phyloP scores from a whole-genome alignment of 2,329 filamentous ascomycete species.

The Coniochaeta sp. region DNA sequence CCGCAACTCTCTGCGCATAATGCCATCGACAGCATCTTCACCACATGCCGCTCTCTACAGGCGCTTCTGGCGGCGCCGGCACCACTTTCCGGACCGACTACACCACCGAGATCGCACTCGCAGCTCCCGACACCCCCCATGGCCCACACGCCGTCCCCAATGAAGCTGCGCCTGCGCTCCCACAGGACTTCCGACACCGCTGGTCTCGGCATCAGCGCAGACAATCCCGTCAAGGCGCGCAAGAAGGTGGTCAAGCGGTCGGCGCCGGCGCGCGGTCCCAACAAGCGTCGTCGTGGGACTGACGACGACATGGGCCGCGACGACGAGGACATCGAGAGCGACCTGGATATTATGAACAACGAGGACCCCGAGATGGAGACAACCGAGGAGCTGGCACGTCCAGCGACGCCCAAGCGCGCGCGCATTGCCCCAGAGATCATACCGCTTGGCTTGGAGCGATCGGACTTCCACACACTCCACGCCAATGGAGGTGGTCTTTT shows the following conservation, averaged over 20 bases:
- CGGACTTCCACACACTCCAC: conserved; percentile 49
- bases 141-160: conserved; percentile 38
- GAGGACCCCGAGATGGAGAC: conserved; percentile 12
- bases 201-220: conserved; percentile 9
- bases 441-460: conserved; percentile 49
- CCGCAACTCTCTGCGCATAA: conserved; percentile 36
- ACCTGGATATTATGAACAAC: conserved; percentile 8
- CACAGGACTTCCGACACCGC: conserved; percentile 22
- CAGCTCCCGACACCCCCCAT: conserved; percentile 50
- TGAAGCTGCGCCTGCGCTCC: conserved; percentile 49
- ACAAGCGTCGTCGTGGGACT: conserved; percentile 43
- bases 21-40: conserved; percentile 47
- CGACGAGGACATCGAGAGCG: conserved; percentile 20
- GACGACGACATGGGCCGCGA: conserved; percentile 39
- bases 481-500: conserved; percentile 14
- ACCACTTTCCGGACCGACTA: conserved; percentile 26
- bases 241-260: conserved; percentile 46
- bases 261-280: conserved; percentile 32
- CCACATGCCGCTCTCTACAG: conserved; percentile 53
- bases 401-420: conserved; percentile 51
- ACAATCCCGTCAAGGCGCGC: conserved; percentile 25
- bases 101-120: conserved; percentile 27
- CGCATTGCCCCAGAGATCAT: conserved; percentile 54
- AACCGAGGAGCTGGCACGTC: conserved; percentile 21
- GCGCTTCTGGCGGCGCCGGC: conserved; percentile 41